Percentiles rank a stretch among this genome's conserved stretches.
phyloP scores from a whole-genome alignment of 805 yeast genomes.

The Soucietia sequanensis region DNA sequence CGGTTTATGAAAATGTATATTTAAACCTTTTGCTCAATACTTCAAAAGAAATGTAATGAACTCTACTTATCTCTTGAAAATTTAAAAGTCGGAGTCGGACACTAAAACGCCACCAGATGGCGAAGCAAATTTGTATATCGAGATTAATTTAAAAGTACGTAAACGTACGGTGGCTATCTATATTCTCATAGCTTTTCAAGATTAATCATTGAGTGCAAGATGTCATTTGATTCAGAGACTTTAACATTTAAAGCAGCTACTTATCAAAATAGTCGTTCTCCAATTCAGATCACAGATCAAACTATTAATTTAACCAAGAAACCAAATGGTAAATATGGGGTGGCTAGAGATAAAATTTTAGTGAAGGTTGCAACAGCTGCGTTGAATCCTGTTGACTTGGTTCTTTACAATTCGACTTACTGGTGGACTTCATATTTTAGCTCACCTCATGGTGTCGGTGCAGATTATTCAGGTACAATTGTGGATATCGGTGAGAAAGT shows the following conservation, averaged over 20 bases:
- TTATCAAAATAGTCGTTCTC: constrained; percentile 13
- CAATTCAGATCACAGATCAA: constrained; percentile 10
- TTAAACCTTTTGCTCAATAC: no score
- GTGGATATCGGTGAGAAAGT: constrained; percentile 28
- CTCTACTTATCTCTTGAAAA: no score
- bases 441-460: constrained; percentile 24
- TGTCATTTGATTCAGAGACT: constrained; percentile 10
- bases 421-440: constrained; percentile 7
- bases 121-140: no score
- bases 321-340: constrained; percentile 13
- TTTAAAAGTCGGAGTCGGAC: no score
- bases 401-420: constrained; percentile 16
- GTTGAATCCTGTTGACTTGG: constrained; percentile 33
- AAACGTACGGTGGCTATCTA: no score
- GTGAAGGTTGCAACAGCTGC: constrained; percentile 32
- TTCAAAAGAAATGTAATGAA: no score
- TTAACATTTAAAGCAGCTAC: constrained; percentile 21
- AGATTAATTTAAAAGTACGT: no score
- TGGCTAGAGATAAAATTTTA: constrained; percentile 17
- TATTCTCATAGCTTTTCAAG: no score
- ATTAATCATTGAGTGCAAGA: no score
- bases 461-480: constrained; percentile 33
- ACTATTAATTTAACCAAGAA: constrained; percentile 9
- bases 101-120: no score
- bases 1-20: no score